A percentile compares a stretch with the other conserved stretches of the same genome.
These are phyloP conservation scores for Pigoraptor vietnamica DNA, from an alignment of 78 protist species.

Conservation along the genomic window DNA sequence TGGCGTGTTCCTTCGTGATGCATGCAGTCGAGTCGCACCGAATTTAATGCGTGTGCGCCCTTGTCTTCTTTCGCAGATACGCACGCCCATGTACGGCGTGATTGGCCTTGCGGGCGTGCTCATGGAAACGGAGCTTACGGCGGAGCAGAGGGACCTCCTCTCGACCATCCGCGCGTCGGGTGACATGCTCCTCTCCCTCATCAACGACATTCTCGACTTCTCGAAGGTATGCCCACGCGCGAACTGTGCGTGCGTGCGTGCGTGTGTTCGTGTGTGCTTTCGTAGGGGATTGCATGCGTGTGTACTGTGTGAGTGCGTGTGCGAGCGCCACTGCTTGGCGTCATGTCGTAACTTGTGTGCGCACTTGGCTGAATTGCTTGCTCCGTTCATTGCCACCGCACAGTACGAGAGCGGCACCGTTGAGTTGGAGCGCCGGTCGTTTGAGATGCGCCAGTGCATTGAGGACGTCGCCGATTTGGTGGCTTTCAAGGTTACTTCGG, in stretches of 20 bases:
- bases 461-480: background rate
- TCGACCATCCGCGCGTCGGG: background rate
- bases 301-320: too few relatives aligned
- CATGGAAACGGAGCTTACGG: background rate
- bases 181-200: background rate
- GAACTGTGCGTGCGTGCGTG: too few relatives aligned
- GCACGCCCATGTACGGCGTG: constrained; percentile 1
- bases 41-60: background rate
- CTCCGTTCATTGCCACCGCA: too few relatives aligned
- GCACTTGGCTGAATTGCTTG: too few relatives aligned
- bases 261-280: too few relatives aligned
- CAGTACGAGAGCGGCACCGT: background rate
- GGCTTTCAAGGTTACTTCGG: background rate
- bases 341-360: too few relatives aligned
- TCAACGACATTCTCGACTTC: constrained; percentile 12
- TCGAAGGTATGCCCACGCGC: too few relatives aligned
- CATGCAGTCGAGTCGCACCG: too few relatives aligned
- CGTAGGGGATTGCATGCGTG: too few relatives aligned
- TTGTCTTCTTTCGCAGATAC: background rate
- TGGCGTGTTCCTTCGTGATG: too few relatives aligned
- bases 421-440: background rate
- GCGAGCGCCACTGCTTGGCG: too few relatives aligned
- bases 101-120: background rate
- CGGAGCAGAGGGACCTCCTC: background rate
- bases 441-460: background rate